Percentiles rank a stretch among this genome's conserved stretches.
Conservation (phyloP, 208 protist genomes). For the Trypanosoma caninum region DNA sequence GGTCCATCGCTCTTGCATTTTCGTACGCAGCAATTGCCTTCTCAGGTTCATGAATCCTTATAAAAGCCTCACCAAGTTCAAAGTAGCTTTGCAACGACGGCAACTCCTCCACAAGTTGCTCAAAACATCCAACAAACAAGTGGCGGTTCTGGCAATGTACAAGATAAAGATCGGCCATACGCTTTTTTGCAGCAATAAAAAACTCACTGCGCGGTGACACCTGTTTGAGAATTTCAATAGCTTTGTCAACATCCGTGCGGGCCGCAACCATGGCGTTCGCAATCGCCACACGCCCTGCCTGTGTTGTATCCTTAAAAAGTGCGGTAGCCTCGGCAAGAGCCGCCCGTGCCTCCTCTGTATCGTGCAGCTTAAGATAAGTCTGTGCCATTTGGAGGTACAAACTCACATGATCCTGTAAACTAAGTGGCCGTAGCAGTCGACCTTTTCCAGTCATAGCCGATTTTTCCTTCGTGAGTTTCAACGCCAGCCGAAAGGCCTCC, state of each 20-base stretch:
- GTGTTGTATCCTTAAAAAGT: slow-evolving; percentile 59
- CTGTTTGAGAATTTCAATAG: slow-evolving; percentile 70
- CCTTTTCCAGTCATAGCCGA: slow-evolving; percentile 33
- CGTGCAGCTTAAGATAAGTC: slow-evolving; percentile 64
- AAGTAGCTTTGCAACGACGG: slow-evolving; percentile 76
- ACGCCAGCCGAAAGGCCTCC: slow-evolving; percentile 50
- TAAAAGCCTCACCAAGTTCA: slow-evolving; percentile 87
- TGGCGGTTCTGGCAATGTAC: slow-evolving; percentile 68
- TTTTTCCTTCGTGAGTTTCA: slow-evolving; percentile 26
- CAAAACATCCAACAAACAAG: slow-evolving; percentile 86
- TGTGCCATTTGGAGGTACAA: slow-evolving; percentile 87
- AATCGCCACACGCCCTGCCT: slow-evolving; percentile 74
- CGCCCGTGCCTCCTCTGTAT: slow-evolving; percentile 73
- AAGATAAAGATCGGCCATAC: slow-evolving; percentile 90
- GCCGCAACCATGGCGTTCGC: slow-evolving; percentile 85
- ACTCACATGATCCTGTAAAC: slow-evolving; percentile 80
- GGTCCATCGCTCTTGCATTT: slow-evolving; percentile 78
- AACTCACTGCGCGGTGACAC: slow-evolving; percentile 65
- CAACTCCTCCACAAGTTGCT: slow-evolving; percentile 84
- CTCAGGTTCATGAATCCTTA: slow-evolving; percentile 86
- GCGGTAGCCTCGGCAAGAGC: slow-evolving; percentile 55
- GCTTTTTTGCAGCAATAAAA: slow-evolving; percentile 79
- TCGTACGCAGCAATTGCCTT: slow-evolving; percentile 90
- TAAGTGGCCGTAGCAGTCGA: slow-evolving; percentile 56
- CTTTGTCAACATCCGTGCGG: slow-evolving; percentile 81